Percentiles rank a stretch among this genome's conserved stretches.
These are phyloP conservation scores for Emergomyces africanus DNA, from an alignment of 2,329 filamentous ascomycete species.

Conservation along the genomic window DNA sequence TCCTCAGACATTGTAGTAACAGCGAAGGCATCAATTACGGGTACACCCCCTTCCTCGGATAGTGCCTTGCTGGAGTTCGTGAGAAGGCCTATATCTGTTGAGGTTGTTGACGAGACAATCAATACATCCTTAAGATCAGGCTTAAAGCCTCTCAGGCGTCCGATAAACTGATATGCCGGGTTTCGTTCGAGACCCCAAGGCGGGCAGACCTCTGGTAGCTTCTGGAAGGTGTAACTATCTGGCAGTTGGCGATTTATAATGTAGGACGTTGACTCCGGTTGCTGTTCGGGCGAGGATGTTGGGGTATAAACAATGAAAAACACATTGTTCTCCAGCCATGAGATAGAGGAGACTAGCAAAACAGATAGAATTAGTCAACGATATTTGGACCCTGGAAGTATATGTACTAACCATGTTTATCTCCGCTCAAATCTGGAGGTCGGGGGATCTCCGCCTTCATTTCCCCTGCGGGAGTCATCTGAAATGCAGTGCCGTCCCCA, in stretches of 20 bases:
- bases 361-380: slow-evolving; percentile 23
- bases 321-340: slow-evolving; percentile 79
- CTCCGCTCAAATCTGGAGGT: slow-evolving; percentile 52
- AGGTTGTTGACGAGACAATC: slow-evolving; percentile 68
- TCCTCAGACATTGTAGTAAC: slow-evolving; percentile 62
- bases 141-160: slow-evolving; percentile 65
- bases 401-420: slow-evolving; percentile 50
- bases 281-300: slow-evolving; percentile 39
- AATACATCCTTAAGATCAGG: slow-evolving; percentile 71
- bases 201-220: slow-evolving; percentile 59
- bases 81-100: slow-evolving; percentile 65
- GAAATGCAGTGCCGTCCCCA: slow-evolving; percentile 67
- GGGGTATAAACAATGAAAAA: slow-evolving; percentile 71
- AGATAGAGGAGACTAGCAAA: slow-evolving; percentile 55
- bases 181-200: slow-evolving; percentile 53
- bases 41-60: slow-evolving; percentile 45
- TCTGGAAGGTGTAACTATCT: slow-evolving; percentile 55
- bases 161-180: slow-evolving; percentile 64
- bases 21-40: slow-evolving; percentile 57
- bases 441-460: slow-evolving; percentile 67
- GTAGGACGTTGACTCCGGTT: slow-evolving; percentile 60
- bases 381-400: neutral
- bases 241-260: slow-evolving; percentile 53
- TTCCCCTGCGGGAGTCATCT: slow-evolving; percentile 72
- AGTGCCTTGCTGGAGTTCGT: slow-evolving; percentile 60